phyloP scores from a whole-genome alignment of 441 rosid species.

The Syzygium syzygioides region DNA sequence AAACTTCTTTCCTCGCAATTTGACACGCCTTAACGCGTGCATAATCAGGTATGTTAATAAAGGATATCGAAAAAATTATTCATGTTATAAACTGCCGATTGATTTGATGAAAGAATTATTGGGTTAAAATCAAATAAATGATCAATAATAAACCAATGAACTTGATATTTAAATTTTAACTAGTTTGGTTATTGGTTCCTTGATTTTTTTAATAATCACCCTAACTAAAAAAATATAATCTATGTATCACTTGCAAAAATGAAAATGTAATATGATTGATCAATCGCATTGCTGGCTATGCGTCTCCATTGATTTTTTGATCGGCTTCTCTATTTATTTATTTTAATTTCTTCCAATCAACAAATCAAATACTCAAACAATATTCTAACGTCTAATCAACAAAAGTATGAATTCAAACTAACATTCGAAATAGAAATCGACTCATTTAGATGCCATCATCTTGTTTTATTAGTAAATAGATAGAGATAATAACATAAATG shows the following conservation, averaged over 20 bases:
- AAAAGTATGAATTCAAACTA: background rate
- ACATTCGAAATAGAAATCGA: background rate
- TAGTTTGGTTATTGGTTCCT: background rate
- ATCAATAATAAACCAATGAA: background rate
- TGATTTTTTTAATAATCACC: background rate
- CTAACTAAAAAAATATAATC: background rate
- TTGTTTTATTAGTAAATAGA: background rate
- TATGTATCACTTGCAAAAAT: background rate
- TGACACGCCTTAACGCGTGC: background rate
- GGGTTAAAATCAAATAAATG: background rate
- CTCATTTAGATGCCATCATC: background rate
- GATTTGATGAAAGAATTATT: background rate
- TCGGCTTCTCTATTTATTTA: background rate
- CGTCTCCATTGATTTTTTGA: background rate
- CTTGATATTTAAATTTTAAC: background rate
- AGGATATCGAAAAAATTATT: no score
- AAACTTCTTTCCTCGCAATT: background rate
- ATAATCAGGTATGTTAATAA: background rate
- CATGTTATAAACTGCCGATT: background rate
- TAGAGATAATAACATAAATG: background rate
- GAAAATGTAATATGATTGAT: background rate
- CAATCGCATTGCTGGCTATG: fast-evolving
- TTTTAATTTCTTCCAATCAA: background rate
- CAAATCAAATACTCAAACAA: background rate
- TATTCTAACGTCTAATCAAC: background rate